These are phyloP conservation scores for Blumeria graminis DNA, from an alignment of 2,329 filamentous ascomycete genomes.

Conservation along the genomic window DNA sequence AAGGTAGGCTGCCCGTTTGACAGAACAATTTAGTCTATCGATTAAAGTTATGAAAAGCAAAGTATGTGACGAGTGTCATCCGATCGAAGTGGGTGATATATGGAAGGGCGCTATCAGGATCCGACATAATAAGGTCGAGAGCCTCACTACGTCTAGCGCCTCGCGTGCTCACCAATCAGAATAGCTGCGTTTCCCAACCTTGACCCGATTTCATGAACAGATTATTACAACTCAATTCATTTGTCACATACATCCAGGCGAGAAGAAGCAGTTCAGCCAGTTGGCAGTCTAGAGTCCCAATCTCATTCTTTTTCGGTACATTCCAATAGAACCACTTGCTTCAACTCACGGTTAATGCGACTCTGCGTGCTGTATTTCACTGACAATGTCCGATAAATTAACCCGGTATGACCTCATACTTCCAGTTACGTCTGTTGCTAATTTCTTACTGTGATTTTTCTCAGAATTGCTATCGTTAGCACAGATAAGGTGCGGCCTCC, in stretches of 20 bases:
- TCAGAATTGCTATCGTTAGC: constrained; percentile 95
- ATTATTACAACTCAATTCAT: no score
- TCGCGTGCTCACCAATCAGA: constrained; percentile 2
- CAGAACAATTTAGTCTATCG: no score
- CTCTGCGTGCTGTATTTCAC: background rate
- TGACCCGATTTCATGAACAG: no score
- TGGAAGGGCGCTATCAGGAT: background rate
- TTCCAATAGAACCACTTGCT: no score
- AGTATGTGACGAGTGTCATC: no score
- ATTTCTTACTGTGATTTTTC: constrained; percentile 2
- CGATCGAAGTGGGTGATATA: no score
- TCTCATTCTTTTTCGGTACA: no score
- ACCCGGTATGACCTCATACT: constrained; percentile 44
- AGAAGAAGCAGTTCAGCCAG: no score
- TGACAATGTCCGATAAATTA: constrained; percentile 67
- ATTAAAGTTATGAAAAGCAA: no score
- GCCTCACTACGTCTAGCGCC: constrained; percentile 1
- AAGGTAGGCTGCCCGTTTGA: constrained; percentile 7
- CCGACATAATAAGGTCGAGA: background rate
- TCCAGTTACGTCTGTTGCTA: constrained; percentile 1
- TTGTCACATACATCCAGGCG: no score
- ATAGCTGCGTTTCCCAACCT: background rate
- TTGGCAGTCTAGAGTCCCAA: no score
- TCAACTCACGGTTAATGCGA: no score
- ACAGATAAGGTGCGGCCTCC: constrained; percentile 59